Conservation (phyloP, 2,329 filamentous ascomycete genomes). For the Orbilia ellipsospora region DNA sequence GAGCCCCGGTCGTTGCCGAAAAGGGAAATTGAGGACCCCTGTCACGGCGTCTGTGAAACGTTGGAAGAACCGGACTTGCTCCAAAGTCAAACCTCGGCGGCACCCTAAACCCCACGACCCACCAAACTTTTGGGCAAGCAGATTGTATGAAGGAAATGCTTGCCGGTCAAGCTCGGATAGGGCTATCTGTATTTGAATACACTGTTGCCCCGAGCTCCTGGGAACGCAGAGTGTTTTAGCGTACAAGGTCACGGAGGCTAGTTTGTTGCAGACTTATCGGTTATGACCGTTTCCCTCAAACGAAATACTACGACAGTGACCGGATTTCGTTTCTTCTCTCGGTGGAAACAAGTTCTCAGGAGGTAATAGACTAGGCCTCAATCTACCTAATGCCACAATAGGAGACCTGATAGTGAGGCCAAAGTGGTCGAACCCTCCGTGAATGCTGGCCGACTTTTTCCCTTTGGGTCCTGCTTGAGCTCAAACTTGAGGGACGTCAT, state of each 20-base stretch:
- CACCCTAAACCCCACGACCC: conserved; percentile 24
- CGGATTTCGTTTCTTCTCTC: conserved; percentile 25
- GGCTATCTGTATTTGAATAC: conserved; percentile 46
- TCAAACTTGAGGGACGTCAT: conserved; percentile 30
- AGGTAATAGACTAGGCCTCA: conserved; percentile 16
- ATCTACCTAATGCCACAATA: conserved; percentile 22
- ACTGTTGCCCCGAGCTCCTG: conserved; percentile 37
- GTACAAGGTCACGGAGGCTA: conserved; percentile 27
- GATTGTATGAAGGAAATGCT: conserved; percentile 19
- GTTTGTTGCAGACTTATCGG: conserved; percentile 36
- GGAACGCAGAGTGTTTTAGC: conserved; percentile 47
- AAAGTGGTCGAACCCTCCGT: conserved; percentile 27
- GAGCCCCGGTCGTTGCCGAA: conserved; percentile 32
- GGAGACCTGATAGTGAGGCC: conserved; percentile 20
- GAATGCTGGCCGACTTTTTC: conserved; percentile 17
- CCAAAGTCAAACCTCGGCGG: conserved; percentile 51
- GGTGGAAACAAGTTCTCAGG: conserved; percentile 36
- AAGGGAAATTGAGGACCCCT: conserved; percentile 37
- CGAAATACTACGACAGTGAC: conserved; percentile 1
- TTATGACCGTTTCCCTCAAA: conserved; percentile 15
- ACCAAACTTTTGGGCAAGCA: conserved; percentile 15
- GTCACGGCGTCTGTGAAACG: conserved; percentile 53
- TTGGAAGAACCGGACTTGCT: conserved; percentile 47
- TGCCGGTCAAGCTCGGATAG: conserved; percentile 21
- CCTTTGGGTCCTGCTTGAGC: not conserved